Evolutionary conservation across 1,284 basidiomycete species (phyloP).

Genomic region (Wallemia mellicola): DNA sequence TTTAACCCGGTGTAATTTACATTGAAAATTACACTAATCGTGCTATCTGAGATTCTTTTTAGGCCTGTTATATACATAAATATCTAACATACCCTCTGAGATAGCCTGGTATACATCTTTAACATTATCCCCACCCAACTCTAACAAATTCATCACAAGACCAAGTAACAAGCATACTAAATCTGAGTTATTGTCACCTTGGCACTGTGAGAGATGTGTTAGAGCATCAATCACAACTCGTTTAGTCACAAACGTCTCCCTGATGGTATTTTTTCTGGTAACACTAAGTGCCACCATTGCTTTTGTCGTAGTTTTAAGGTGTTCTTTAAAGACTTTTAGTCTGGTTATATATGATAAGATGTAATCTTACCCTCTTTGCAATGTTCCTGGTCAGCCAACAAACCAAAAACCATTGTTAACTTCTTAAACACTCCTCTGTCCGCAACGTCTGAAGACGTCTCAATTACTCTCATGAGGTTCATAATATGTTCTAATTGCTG

Average conservation of each 20-base stretch:
- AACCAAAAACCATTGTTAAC: neutral
- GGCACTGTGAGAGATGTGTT: neutral
- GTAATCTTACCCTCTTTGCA: neutral
- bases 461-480: neutral
- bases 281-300: neutral
- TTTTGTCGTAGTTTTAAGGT: neutral
- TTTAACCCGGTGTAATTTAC: neutral
- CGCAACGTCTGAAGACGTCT: neutral
- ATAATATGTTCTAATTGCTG: neutral
- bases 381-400: neutral
- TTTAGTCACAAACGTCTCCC: neutral
- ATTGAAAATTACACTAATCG: neutral
- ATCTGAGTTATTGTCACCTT: neutral
- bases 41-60: neutral
- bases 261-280: neutral
- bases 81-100: neutral
- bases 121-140: neutral
- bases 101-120: neutral
- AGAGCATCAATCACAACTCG: neutral
- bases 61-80: neutral
- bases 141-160: neutral
- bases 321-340: neutral
- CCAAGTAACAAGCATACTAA: neutral
- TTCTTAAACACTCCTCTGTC: neutral
- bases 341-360: neutral